These are phyloP conservation scores for Oxyria digyna DNA, from an alignment of 148 eudicot genomes.

Conservation along the genomic window DNA sequence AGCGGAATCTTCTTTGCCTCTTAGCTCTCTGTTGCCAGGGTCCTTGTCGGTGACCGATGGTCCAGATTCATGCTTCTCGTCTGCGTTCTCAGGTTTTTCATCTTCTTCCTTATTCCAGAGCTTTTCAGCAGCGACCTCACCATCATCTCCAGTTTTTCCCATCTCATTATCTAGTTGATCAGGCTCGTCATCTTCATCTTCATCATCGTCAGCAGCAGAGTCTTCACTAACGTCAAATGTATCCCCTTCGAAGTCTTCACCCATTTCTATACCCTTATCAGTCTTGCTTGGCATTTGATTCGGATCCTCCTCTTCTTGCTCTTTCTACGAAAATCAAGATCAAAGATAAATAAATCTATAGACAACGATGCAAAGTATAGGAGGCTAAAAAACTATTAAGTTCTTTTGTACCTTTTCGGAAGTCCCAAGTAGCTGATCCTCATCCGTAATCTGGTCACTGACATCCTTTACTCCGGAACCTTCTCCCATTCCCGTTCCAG, in stretches of 20 bases:
- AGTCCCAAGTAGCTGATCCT: conserved; percentile 80
- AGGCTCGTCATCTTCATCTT: conserved; percentile 33
- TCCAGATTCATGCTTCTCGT: conserved; percentile 70
- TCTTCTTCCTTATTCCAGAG: conserved; percentile 57
- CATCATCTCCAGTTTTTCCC: conserved; percentile 58
- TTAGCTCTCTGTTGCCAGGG: conserved; percentile 52
- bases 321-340: conserved; percentile 33
- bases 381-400: background rate
- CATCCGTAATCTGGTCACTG: conserved; percentile 78
- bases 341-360: background rate
- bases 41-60: conserved; percentile 53
- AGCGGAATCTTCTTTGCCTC: conserved; percentile 68
- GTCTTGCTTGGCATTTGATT: conserved; percentile 48
- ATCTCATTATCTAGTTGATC: conserved; percentile 57
- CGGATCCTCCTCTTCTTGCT: conserved; percentile 44
- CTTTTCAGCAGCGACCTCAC: conserved; percentile 66
- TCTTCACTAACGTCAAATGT: conserved; percentile 73
- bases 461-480: conserved; percentile 76
- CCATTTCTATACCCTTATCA: conserved; percentile 81
- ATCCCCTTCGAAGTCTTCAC: conserved; percentile 52
- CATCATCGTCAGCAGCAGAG: conserved; percentile 37
- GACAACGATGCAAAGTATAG: background rate
- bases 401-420: conserved; percentile 48
- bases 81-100: conserved; percentile 29
- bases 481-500: conserved; percentile 94